These are phyloP conservation scores for Casaregolazyma lundiana DNA, from an alignment of 1,139 yeast genomes.

Conservation along the genomic window DNA sequence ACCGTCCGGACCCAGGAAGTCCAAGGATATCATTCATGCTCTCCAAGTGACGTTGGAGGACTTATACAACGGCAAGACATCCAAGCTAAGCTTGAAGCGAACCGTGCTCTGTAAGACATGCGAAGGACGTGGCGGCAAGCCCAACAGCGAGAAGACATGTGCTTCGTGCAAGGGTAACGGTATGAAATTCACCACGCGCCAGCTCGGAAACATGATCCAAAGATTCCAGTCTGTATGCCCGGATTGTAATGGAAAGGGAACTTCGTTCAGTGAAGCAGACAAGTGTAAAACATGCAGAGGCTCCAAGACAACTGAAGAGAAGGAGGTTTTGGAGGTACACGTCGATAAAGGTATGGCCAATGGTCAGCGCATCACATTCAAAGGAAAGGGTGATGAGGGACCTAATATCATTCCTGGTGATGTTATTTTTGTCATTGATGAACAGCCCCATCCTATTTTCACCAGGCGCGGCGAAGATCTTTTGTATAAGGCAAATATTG, in stretches of 20 bases:
- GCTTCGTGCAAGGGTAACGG: constrained; percentile 85
- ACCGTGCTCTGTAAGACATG: constrained; percentile 83
- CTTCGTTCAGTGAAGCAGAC: constrained; percentile 80
- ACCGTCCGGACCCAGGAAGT: constrained; percentile 72
- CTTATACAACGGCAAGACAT: constrained; percentile 82
- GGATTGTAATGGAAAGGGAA: constrained; percentile 89
- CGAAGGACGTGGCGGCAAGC: constrained; percentile 96
- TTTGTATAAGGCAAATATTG: constrained; percentile 79
- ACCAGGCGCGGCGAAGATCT: constrained; percentile 89
- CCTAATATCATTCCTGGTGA: constrained; percentile 96
- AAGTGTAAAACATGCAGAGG: constrained; percentile 86
- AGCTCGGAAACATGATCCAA: constrained; percentile 99
- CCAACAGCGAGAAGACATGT: constrained; percentile 86
- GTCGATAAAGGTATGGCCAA: constrained; percentile 97
- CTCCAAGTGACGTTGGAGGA: constrained; percentile 86
- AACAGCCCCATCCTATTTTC: constrained; percentile 76
- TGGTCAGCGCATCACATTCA: constrained; percentile 86
- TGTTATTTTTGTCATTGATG: constrained; percentile 85
- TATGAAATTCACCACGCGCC: constrained; percentile 88
- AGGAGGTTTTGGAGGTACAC: constrained; percentile 91
- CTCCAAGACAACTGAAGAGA: constrained; percentile 80
- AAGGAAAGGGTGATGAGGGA: constrained; percentile 97
- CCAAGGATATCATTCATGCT: constrained; percentile 77
- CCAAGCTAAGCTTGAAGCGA: constrained; percentile 90
- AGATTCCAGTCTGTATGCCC: constrained; percentile 96